Base-by-base conservation (phyloP, 1,139 yeast species). In the Geotrichum australiense region DNA sequence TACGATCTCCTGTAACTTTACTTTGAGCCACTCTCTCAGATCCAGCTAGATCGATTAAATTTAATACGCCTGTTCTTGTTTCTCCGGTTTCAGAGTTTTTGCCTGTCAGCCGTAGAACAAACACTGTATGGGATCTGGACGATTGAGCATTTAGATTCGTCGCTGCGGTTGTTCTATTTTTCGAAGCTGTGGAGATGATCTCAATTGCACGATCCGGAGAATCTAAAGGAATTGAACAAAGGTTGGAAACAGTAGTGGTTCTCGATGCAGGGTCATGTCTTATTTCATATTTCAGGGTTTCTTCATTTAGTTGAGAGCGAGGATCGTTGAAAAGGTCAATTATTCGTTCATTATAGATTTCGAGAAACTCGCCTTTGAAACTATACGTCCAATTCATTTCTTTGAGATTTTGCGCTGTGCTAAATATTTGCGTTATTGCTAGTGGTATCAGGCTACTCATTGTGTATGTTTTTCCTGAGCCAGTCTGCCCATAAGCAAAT, bases 401-500 rank as follows among this genome's bases (percentile, higher is more conserved):
- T 42, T 68, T 63, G 32, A 81, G 55, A 3, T 64, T 66, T 2
- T 67, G 61, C 2, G 80, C 72, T 47, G 79, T 75, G 20, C 70
- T 64, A 55, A 86, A 87, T 3, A 91, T 80, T 53, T 82, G 84
- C 5, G 66, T 61, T 4, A 89, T 71, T 0, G 96, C 83, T 15
- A 77, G 67, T 1, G 95, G 91, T 26, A 89, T 86, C 18, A 98
- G 97, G 55, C 78, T 80, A 25, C 56, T 51, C 98, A 91, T 91
- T 0, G 98, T 91, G 58, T 66, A 80, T 0, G 97, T 89, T 58
- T 91, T 91, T 3, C 98, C 98, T 0, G 96, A 87, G 0, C 98
- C 97, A 0, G 98, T 91, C 63, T 91, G 98, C 0, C 98, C 98
- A 61, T 91, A 91, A 0, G 98, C 96, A 66, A 91, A 87, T 1